phyloP scores from a whole-genome alignment of 306 rosid species.

The Acacia acuminata region DNA sequence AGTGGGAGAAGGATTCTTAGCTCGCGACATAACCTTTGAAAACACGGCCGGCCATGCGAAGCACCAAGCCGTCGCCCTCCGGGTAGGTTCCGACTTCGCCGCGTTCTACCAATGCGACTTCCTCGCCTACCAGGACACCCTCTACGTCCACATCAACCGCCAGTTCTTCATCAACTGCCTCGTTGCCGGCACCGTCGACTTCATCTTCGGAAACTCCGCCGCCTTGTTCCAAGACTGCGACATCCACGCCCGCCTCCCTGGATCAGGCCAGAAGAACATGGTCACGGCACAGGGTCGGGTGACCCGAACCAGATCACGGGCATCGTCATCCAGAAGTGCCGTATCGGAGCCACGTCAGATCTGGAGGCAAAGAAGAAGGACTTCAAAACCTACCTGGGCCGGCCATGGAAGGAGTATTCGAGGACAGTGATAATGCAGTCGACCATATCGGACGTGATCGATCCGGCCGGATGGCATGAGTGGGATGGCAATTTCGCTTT shows the following conservation, averaged over 20 bases:
- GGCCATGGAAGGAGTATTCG: conserved; percentile 81
- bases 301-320: conserved; percentile 86
- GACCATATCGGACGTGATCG: conserved; percentile 47
- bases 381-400: conserved; percentile 63
- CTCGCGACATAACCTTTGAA: conserved; percentile 55
- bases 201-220: conserved; percentile 83
- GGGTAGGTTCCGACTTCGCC: conserved; percentile 63
- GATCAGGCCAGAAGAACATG: conserved; percentile 67
- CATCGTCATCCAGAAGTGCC: conserved; percentile 67
- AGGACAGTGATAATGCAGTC: conserved; percentile 73
- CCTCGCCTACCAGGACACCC: conserved; percentile 76
- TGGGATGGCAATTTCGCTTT: conserved; percentile 68
- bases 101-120: conserved; percentile 65
- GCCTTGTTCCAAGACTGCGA: conserved; percentile 62
- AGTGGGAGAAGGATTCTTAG: conserved; percentile 66
- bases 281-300: conserved; percentile 75
- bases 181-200: conserved; percentile 66
- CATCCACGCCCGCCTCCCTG: conserved; percentile 75
- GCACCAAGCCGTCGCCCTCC: conserved; percentile 83
- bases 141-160: conserved; percentile 78
- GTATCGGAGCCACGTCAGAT: conserved; percentile 67
- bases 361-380: conserved; percentile 26
- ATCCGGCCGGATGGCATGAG: conserved; percentile 65
- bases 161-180: conserved; percentile 57
- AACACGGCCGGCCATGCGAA: conserved; percentile 80